Percentiles rank a stretch among this genome's conserved stretches.
Evolutionary conservation across 257 asterid species (phyloP).

Genomic region (Galeopsis tetrahit): DNA sequence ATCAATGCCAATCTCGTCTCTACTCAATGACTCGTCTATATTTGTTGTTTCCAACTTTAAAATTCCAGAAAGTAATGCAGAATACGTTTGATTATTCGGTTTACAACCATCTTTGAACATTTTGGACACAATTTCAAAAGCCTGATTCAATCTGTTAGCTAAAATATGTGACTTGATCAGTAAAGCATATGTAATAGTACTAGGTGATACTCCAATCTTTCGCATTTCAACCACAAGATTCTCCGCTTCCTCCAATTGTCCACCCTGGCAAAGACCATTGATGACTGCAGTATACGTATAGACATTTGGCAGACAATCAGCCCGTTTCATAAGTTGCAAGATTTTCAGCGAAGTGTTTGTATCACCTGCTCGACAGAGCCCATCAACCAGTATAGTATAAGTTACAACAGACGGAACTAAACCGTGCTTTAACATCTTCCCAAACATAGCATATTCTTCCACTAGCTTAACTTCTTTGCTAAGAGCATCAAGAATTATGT

Average conservation of each 20-base stretch:
- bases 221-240: conserved; percentile 41
- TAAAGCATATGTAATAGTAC: conserved; percentile 24
- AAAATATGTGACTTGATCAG: conserved; percentile 36
- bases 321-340: conserved; percentile 42
- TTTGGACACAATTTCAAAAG: conserved; percentile 34
- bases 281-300: conserved; percentile 40
- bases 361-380: conserved; percentile 43
- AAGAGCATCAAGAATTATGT: conserved; percentile 43
- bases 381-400: conserved; percentile 44
- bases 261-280: conserved; percentile 40
- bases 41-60: background rate
- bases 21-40: background rate
- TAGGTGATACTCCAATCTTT: conserved; percentile 35
- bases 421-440: conserved; percentile 51
- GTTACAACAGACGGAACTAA: conserved; percentile 50
- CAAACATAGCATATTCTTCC: conserved; percentile 43
- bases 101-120: conserved; percentile 37
- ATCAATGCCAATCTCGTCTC: background rate
- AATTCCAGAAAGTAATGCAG: conserved; percentile 37
- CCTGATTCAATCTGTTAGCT: conserved; percentile 31
- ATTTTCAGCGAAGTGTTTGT: conserved; percentile 27
- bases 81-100: conserved; percentile 34
- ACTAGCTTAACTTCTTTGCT: conserved; percentile 37
- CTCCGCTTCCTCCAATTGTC: conserved; percentile 38
- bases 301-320: conserved; percentile 42